Evolutionary conservation across 345 rosid genomes (phyloP).

Genomic region (Linum trigynum): DNA sequence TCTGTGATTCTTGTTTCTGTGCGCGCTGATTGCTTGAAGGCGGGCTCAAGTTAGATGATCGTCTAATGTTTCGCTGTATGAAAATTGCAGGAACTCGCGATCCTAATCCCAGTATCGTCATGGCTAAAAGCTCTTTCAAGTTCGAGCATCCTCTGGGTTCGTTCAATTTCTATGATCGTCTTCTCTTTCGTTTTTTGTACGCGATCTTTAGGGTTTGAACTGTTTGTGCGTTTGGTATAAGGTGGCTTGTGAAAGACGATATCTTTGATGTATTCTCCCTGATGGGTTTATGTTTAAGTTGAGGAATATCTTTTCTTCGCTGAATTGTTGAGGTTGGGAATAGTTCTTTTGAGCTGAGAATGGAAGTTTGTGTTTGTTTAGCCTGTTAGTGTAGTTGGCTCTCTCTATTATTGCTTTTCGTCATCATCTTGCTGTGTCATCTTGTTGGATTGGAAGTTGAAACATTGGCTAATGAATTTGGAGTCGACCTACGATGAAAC

Average conservation of each 20-base stretch:
- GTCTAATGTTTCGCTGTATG: conserved; percentile 39
- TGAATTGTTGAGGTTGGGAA: too few relatives aligned
- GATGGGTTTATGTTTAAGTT: too few relatives aligned
- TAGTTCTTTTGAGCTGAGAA: too few relatives aligned
- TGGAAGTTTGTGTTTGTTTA: not conserved
- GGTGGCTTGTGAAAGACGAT: not conserved
- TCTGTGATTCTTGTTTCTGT: not conserved
- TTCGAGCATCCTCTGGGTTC: conserved; percentile 61
- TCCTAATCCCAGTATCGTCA: conserved; percentile 20
- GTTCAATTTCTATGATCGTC: conserved; percentile 15
- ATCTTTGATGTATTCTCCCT: not conserved
- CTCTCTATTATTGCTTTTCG: not conserved
- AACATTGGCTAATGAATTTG: too few relatives aligned
- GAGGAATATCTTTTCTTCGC: too few relatives aligned
- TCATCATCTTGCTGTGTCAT: not conserved
- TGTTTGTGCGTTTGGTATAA: not conserved
- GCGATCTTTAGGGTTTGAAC: not conserved
- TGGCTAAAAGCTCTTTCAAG: conserved; percentile 66
- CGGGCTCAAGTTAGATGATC: not conserved
- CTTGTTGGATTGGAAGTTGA: too few relatives aligned
- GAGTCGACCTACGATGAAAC: not conserved
- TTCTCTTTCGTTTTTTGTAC: not conserved
- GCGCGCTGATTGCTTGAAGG: not conserved
- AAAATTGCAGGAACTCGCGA: conserved; percentile 33
- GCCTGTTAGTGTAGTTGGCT: not conserved